phyloP scores from a whole-genome alignment of 1,284 basidiomycete genomes.

The Coniferiporia sulphurascens region DNA sequence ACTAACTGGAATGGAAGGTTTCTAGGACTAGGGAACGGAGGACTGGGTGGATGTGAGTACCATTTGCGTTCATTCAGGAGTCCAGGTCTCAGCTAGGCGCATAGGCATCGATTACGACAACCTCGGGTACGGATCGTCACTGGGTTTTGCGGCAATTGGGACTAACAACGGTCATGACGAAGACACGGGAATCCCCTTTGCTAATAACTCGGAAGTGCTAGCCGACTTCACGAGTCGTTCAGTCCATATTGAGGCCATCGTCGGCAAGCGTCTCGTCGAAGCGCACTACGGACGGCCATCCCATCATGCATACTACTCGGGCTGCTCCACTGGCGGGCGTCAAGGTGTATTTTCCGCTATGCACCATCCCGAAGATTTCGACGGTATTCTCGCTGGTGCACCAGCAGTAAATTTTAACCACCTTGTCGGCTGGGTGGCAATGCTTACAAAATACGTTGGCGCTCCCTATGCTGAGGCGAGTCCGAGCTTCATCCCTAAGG shows the following conservation, averaged over 20 bases:
- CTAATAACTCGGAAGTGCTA: slow-evolving; percentile 25
- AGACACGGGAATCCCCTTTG: slow-evolving; percentile 22
- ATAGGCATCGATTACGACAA: slow-evolving; percentile 26
- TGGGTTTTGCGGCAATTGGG: slow-evolving; percentile 24
- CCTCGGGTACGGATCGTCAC: slow-evolving; percentile 23
- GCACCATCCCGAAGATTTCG: slow-evolving; percentile 26
- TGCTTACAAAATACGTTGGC: slow-evolving; percentile 18
- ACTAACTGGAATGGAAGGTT: slow-evolving; percentile 25
- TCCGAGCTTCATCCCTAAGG: slow-evolving; percentile 21
- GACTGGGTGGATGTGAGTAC: slow-evolving; percentile 24
- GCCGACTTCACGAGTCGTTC: slow-evolving; percentile 28
- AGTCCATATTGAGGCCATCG: slow-evolving; percentile 26
- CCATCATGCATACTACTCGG: slow-evolving; percentile 28
- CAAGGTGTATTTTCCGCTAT: slow-evolving; percentile 25
- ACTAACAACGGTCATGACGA: slow-evolving; percentile 30
- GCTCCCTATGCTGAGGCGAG: slow-evolving; percentile 11
- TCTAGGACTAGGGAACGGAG: slow-evolving; percentile 24
- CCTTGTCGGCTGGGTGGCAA: slow-evolving; percentile 2
- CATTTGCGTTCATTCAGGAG: background rate
- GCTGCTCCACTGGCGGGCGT: slow-evolving; percentile 29
- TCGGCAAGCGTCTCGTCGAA: slow-evolving; percentile 26
- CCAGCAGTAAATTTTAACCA: slow-evolving; percentile 25
- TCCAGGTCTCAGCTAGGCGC: background rate
- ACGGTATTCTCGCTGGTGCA: slow-evolving; percentile 28
- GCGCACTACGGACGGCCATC: slow-evolving; percentile 24